Evolutionary conservation across 2,329 filamentous ascomycete species (phyloP), one percentile per base, ranked within the genome.

Genomic region (Bertia moriformis): DNA sequence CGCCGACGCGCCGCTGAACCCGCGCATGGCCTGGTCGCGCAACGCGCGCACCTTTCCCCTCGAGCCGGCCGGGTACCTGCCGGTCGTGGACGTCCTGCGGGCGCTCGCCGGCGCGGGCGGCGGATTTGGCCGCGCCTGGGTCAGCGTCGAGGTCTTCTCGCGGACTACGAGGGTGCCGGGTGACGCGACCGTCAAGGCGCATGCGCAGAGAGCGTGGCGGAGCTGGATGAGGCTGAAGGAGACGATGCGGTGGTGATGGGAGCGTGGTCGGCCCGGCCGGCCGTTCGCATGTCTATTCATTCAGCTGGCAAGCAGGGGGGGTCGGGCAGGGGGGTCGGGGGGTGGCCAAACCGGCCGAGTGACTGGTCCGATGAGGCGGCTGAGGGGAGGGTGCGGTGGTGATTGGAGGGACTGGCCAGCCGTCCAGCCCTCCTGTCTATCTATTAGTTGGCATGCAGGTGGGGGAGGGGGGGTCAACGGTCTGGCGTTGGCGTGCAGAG

Each of bases 51-150:
- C 44, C 17, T 49, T 47, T 32, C 48, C 46, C 3, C 38, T 45
- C n/a, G 43, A 47, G 24, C 19, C 42, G 20, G 39, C 37, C 4
- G 45, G 43, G 3, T 49, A 52, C 27, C 46, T 63, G 30, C 52
- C 51, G 3, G 41, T 54, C 4, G 38, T 55, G 4, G 45, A 46
- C 3, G 44, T 50, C 2, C 45, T 60, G n/a, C 53, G 58, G 45
- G 48, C 52, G 4, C 45, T 49, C 10, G 40, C 39, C 4, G 39
- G 32, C 32, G 22, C 7, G 22, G n/a, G 7, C 22, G 7, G 22
- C 22, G 7, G 22, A n/a, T 27, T 27, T n/a, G 7, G n/a, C 7
- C 7, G 22, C 7, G 22, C 22, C 22, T 49, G 45, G 42, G 40
- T 48, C 15, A 49, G 48, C 27, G 19, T 47, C 4, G 48, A 49